Conservation (phyloP, 495 filamentous ascomycete species). For the Staphylotrichum tortipilum region DNA sequence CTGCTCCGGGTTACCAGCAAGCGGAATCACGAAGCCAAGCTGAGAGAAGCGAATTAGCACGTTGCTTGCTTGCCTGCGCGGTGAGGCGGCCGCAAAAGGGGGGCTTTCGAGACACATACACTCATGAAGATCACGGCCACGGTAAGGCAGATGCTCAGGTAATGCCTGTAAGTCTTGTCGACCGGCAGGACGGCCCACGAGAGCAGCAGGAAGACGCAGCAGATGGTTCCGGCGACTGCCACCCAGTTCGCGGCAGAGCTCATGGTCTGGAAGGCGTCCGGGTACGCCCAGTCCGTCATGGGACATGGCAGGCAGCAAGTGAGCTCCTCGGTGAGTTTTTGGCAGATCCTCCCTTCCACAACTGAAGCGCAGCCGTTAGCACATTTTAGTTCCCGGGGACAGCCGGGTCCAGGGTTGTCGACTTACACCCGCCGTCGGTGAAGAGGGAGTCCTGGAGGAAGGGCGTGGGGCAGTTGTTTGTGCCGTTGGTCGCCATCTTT, state of each 20-base stretch:
- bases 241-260: conserved; percentile 66
- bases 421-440: conserved; percentile 37
- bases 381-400: too few species aligned
- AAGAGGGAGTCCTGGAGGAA: conserved; percentile 30
- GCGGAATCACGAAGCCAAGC: conserved; percentile 86
- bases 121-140: conserved; percentile 66
- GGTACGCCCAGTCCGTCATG: conserved; percentile 73
- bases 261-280: conserved; percentile 59
- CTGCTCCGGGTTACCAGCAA: conserved; percentile 69
- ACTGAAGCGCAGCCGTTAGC: conserved; percentile 40
- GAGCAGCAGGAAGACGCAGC: conserved; percentile 66
- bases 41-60: conserved; percentile 3
- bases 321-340: conserved; percentile 24
- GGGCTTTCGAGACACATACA: conserved; percentile 42
- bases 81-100: neutral
- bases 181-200: conserved; percentile 77
- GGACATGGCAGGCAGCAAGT: conserved; percentile 90
- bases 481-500: conserved; percentile 8
- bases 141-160: conserved; percentile 79
- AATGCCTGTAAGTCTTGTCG: conserved; percentile 88
- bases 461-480: conserved; percentile 23
- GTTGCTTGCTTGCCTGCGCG: neutral
- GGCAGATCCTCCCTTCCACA: conserved; percentile 55
- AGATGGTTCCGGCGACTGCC: conserved; percentile 62
- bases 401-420: neutral